These are phyloP conservation scores for Vitis hybrid DNA, from an alignment of 177 flowering plant species.

Conservation along the genomic window DNA sequence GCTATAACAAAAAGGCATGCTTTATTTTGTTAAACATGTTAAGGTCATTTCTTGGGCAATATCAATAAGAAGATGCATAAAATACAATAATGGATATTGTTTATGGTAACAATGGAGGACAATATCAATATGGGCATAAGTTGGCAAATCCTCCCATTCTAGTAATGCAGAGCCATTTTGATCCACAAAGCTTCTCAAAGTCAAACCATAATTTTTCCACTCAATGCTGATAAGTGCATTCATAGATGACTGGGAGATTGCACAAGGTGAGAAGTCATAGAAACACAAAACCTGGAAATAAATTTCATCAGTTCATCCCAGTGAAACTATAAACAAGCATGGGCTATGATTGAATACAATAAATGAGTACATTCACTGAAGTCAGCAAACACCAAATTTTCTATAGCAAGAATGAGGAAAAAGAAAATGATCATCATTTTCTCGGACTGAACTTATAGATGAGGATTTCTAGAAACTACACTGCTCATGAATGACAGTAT, in stretches of 20 bases:
- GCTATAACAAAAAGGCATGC: not conserved
- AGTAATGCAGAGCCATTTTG: constrained; percentile 41
- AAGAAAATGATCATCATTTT: not conserved
- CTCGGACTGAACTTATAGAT: not conserved
- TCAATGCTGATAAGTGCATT: constrained; percentile 59
- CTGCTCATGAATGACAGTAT: not conserved
- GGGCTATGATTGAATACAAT: not conserved
- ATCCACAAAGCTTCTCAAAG: constrained; percentile 35
- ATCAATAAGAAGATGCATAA: not conserved
- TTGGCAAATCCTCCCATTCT: constrained; percentile 77
- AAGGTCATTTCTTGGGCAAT: not conserved
- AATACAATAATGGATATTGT: constrained; percentile 55
- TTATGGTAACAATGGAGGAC: constrained; percentile 62
- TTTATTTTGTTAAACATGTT: not conserved
- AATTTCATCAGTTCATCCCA: not conserved
- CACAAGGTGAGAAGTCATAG: constrained; percentile 58
- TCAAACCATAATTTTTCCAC: constrained; percentile 80
- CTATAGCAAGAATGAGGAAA: not conserved
- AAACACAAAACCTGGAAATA: constrained; percentile 71
- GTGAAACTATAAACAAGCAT: not conserved
- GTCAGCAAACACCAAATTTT: not conserved
- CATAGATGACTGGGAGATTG: constrained; percentile 45
- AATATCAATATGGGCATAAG: constrained; percentile 50
- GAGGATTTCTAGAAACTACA: not conserved
- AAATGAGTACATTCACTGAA: not conserved